Percentiles rank a stretch among this genome's conserved stretches.
phyloP scores from a whole-genome alignment of 352 stramenopile genomes.

The Aphanomyces invadans region DNA sequence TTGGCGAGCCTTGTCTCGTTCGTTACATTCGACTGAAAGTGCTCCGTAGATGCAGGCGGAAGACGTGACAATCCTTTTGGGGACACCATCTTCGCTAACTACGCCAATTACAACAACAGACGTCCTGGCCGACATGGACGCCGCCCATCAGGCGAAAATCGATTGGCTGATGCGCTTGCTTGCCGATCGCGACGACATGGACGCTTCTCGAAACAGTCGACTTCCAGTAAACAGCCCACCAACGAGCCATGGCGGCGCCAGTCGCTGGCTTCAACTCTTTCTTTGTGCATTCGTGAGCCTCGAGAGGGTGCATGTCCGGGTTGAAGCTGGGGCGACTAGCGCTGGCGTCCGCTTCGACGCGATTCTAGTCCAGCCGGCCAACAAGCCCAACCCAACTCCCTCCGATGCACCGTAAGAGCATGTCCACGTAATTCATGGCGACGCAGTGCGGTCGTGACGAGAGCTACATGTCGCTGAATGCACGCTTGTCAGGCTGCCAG shows the following conservation, averaged over 20 bases:
- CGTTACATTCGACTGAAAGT: too few relatives aligned
- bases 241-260: not conserved
- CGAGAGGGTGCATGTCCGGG: not conserved
- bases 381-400: not conserved
- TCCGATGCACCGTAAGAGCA: too few relatives aligned
- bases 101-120: too few relatives aligned
- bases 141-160: slow-evolving; percentile 1
- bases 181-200: too few relatives aligned
- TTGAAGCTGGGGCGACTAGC: slow-evolving; percentile 1
- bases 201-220: too few relatives aligned
- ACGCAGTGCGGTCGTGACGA: too few relatives aligned
- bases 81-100: not conserved
- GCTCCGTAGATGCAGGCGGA: not conserved
- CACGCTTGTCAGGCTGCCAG: too few relatives aligned
- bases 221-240: too few relatives aligned
- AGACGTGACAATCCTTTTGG: not conserved
- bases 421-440: too few relatives aligned
- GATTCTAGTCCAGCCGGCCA: not conserved
- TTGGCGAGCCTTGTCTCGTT: too few relatives aligned
- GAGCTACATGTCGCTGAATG: too few relatives aligned
- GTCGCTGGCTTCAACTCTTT: not conserved
- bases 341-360: not conserved
- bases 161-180: not conserved
- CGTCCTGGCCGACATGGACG: not conserved
- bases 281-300: slow-evolving; percentile 2